A percentile compares a stretch with the other conserved stretches of the same genome.
Conservation (phyloP, 148 eudicot species). For the Pouteria glomerata region DNA sequence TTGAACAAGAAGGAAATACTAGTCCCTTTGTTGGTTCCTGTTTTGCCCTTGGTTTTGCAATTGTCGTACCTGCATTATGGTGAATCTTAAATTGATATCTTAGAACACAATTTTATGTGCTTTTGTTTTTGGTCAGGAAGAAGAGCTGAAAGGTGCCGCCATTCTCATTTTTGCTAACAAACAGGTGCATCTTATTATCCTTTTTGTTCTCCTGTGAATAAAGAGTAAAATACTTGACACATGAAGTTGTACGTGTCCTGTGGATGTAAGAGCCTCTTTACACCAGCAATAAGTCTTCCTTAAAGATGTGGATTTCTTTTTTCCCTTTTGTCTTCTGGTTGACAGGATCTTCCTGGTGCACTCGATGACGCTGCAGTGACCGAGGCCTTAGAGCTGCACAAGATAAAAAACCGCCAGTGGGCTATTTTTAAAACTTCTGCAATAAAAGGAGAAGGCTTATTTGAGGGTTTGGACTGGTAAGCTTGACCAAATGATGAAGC, state of each 20-base stretch:
- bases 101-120: neutral
- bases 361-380: constrained; percentile 94
- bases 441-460: constrained; percentile 92
- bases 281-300: neutral
- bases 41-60: neutral
- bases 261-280: neutral
- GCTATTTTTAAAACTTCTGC: constrained; percentile 95
- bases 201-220: neutral
- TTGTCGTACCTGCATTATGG: neutral
- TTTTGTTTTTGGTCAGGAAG: constrained; percentile 58
- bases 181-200: constrained; percentile 49
- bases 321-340: neutral
- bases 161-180: constrained; percentile 92
- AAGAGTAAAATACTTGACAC: neutral
- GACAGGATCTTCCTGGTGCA: constrained; percentile 96
- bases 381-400: constrained; percentile 90
- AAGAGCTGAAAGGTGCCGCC: constrained; percentile 93
- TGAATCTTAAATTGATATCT: neutral
- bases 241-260: neutral
- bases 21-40: neutral
- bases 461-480: constrained; percentile 98
- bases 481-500: constrained; percentile 3
- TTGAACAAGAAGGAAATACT: no score
- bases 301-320: neutral
- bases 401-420: constrained; percentile 95